Evolutionary conservation across 306 rosid genomes (phyloP), one percentile per base, ranked within the genome.

Genomic region (Lupinus albus): DNA sequence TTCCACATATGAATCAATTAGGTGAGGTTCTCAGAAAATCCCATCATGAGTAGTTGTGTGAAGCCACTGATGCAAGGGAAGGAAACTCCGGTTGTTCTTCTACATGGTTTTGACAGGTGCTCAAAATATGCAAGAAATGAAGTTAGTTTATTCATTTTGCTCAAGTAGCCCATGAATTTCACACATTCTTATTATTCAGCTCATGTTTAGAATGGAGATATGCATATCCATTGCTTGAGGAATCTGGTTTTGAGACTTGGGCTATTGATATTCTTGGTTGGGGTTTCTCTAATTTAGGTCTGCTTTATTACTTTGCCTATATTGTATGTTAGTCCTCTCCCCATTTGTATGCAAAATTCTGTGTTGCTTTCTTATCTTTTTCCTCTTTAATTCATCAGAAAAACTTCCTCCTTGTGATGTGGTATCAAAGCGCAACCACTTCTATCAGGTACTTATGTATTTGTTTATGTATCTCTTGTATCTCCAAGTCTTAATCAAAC

Each of bases 121-220:
- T 79, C 41, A 69, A 68, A 73, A 16, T 59, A 35, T 63, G 64
- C 80, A 8, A 59, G 30, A 32, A 53, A 36, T 16, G 33, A 9
- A 39, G 18, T 68, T 60, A 32, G 38, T 65, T 75, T 9, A 25
- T 55, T 16, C 39, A 64, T 35, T 59, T 56, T 33, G 70, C 50
- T 68, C 30, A 58, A 38, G 57, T 74, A 82, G 65, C 46, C 20
- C 76, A 54, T 77, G 59, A 67, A 47, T 74, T 67, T 86, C 59
- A 73, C 39, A 17, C 67, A 6, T 18, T 68, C 71, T 80, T 80
- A 76, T 83, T 73, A 55, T 84, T 84, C 93, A 93, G 98, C 83
- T 93, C 98, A 25, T 89, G 98, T 79, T 82, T 93, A 79, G 98
- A 93, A 77, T 93, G 98, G 97, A 89, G 98, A 74, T 88, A 88